Percentiles rank a stretch among this genome's conserved stretches.
phyloP scores from a whole-genome alignment of 23 red algal species.

The Chondrus crispus region DNA sequence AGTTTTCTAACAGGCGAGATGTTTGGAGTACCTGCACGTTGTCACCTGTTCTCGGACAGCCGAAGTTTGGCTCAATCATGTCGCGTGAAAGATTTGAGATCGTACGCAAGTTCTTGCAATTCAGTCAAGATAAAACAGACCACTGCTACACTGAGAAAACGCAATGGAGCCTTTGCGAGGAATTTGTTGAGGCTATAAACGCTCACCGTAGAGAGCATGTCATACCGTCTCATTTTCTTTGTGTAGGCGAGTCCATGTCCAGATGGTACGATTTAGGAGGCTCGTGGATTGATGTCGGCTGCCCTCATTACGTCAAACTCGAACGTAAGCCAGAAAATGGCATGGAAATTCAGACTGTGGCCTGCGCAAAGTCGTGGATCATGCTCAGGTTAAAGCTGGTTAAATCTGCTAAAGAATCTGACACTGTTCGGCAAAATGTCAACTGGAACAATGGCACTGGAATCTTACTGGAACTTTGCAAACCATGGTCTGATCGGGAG shows the following conservation, averaged over 20 bases:
- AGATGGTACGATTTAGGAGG: constrained; percentile 2
- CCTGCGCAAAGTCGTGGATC: background rate
- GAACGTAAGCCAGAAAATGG: constrained; percentile 27
- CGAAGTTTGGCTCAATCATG: constrained; percentile 5
- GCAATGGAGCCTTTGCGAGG: background rate
- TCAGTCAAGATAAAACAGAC: background rate
- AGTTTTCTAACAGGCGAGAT: background rate
- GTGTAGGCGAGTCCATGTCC: constrained; percentile 14
- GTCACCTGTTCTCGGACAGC: background rate
- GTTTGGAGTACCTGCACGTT: background rate
- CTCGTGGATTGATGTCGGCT: background rate
- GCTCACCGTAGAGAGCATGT: background rate
- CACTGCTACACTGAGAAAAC: background rate
- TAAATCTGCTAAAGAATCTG: background rate
- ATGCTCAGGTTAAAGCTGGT: background rate
- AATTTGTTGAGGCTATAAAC: constrained; percentile 14
- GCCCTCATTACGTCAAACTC: background rate
- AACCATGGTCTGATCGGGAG: background rate
- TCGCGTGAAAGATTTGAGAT: background rate
- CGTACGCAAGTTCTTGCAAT: background rate
- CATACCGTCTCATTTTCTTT: background rate
- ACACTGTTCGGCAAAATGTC: background rate
- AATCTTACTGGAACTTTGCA: background rate
- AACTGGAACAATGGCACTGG: background rate
- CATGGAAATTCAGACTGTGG: background rate